These are phyloP conservation scores for Penicillium expansum DNA, from an alignment of 2,329 filamentous ascomycete genomes.

Conservation along the genomic window DNA sequence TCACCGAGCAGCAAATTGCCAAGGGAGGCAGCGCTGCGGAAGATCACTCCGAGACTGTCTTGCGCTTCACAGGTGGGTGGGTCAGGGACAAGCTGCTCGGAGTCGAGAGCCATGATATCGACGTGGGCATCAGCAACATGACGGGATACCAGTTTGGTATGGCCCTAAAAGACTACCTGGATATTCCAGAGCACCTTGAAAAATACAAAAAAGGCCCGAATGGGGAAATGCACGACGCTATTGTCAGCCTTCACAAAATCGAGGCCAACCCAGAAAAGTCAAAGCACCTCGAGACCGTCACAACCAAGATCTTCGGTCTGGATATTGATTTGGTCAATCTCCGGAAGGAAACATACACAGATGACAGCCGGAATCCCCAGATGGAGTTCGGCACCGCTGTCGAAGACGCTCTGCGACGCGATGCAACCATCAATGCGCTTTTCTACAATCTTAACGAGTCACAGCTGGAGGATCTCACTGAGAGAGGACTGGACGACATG, in stretches of 20 bases:
- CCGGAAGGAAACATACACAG: constrained; percentile 83
- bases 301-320: constrained; percentile 76
- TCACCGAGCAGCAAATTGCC: constrained; percentile 48
- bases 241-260: constrained; percentile 81
- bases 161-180: constrained; percentile 44
- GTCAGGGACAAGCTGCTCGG: constrained; percentile 51
- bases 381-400: constrained; percentile 91
- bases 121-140: constrained; percentile 51
- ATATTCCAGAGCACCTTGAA: constrained; percentile 38
- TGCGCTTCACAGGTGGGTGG: constrained; percentile 52
- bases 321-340: constrained; percentile 95
- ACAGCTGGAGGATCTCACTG: constrained; percentile 79
- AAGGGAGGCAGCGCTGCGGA: constrained; percentile 27
- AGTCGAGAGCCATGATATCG: constrained; percentile 48
- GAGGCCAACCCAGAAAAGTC: constrained; percentile 92
- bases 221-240: constrained; percentile 58
- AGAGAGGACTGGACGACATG: constrained; percentile 72
- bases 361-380: constrained; percentile 84
- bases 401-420: constrained; percentile 83
- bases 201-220: constrained; percentile 45
- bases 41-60: constrained; percentile 31
- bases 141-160: constrained; percentile 49
- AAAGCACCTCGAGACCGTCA: constrained; percentile 91
- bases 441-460: constrained; percentile 89
- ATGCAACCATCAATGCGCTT: constrained; percentile 91